Percentiles rank a stretch among this genome's conserved stretches.
Conservation (phyloP, 129 eudicot genomes). For the Artemisia tridentata region DNA sequence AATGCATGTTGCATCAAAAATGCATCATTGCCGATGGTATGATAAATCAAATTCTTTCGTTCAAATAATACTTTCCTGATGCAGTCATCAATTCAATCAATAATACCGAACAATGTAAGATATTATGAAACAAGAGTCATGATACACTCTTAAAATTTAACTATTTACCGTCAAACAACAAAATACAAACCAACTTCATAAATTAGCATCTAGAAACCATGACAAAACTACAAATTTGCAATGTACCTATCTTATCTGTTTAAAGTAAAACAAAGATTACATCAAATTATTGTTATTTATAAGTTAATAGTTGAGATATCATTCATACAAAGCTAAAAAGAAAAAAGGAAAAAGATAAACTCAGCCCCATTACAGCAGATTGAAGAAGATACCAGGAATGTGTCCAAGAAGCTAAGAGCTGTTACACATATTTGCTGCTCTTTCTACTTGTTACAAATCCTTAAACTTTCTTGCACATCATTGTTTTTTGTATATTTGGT, state of each 20-base stretch:
- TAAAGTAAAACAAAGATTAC: constrained; percentile 29
- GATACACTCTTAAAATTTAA: too few species aligned
- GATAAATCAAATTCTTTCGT: too few species aligned
- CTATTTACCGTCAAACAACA: neutral
- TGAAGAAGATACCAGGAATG: constrained; percentile 27
- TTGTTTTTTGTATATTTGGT: constrained; percentile 22
- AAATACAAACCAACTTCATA: constrained; percentile 26
- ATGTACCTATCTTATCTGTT: constrained; percentile 22
- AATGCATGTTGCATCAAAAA: neutral
- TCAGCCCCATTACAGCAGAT: constrained; percentile 18
- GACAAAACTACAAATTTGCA: constrained; percentile 28
- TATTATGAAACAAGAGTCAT: too few species aligned
- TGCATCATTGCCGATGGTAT: neutral
- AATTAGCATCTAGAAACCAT: constrained; percentile 24
- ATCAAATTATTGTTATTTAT: constrained; percentile 38
- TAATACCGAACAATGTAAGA: too few species aligned
- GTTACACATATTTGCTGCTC: constrained; percentile 28
- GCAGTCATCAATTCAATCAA: too few species aligned
- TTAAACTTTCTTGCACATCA: constrained; percentile 23
- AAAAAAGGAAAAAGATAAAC: constrained; percentile 6
- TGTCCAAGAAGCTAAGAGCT: constrained; percentile 18
- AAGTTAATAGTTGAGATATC: constrained; percentile 25
- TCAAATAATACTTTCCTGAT: too few species aligned
- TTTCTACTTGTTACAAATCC: constrained; percentile 34
- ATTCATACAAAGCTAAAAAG: constrained; percentile 28